Percentiles rank a stretch among this genome's conserved stretches.
phyloP scores from a whole-genome alignment of 2,329 filamentous ascomycete species.

The Colletotrichum tropicale region DNA sequence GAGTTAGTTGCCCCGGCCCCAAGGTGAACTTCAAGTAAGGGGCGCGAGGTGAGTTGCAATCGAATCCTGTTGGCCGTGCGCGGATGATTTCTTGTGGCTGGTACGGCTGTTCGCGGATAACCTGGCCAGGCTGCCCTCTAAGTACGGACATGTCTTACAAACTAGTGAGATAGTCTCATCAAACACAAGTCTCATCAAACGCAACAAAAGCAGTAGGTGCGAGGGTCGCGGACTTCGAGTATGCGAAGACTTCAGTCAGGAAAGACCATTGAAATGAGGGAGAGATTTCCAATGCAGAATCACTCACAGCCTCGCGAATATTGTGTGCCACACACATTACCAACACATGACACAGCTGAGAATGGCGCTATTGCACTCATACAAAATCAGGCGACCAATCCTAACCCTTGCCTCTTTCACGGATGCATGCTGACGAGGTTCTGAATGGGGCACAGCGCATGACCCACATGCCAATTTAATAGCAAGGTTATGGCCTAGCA shows the following conservation, averaged over 20 bases:
- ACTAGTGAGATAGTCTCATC: background rate
- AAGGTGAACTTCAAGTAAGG: background rate
- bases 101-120: fast-evolving
- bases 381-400: background rate
- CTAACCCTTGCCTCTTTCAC: background rate
- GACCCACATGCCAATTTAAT: background rate
- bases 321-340: background rate
- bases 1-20: background rate
- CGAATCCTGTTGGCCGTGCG: background rate
- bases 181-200: background rate
- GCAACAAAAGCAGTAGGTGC: background rate
- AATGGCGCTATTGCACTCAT: background rate
- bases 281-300: background rate
- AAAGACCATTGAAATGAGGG: background rate
- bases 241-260: background rate
- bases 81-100: background rate
- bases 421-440: background rate
- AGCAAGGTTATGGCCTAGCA: background rate
- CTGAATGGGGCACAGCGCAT: background rate
- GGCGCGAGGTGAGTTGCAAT: background rate
- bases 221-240: background rate
- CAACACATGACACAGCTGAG: background rate
- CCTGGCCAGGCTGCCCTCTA: background rate
- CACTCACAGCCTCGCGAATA: background rate
- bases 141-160: background rate